Evolutionary conservation across 805 yeast genomes (phyloP), one percentile per base, ranked within the genome.

Genomic region (Cyberlindnera petersonii): DNA sequence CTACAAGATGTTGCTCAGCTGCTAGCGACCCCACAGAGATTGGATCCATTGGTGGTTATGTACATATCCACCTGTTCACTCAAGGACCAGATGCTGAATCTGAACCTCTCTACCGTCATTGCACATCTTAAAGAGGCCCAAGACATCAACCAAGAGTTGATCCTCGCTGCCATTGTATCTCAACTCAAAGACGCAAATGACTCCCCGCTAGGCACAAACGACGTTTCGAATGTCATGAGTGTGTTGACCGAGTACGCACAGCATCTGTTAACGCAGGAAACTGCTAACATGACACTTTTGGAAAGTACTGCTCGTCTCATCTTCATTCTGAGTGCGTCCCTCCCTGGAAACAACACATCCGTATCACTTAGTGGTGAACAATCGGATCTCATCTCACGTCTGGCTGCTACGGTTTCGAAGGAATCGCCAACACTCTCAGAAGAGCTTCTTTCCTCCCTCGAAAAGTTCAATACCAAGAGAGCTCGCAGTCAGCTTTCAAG

Each of bases 1-100:
- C 16, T 29, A 3, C 34, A 44, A 5, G 55, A 49, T 22, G 31
- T 52, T 4, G 26, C 18, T 4, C 17, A 35, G 3, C 11, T 52
- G 3, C 22, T 53, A 9, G 35, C 46, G 3, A n/a, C 31, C 3
- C 17, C 14, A 13, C 27, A 22, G 3, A 35, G 35, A 1, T 26
- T 52, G 10, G 54, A 55, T 26, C 59, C 60, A n/a, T 31, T 55
- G 28, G 28, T 39, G 7, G 44, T 44, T 13, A 33, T 46, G 18
- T 56, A 51, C 31, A 31, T 56, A 6, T 26, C 33, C 1, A 16
- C 46, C 4, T 43, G 47, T 14, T 41, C 42, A n/a, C 29, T 47
- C 5, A 40, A 46, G 2, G 48, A 45, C 7, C 44, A 45, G 42
- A 14, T 30, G 5, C 15, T 27, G 13, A 22, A 27, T 7, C 17